Evolutionary conservation across 2,329 filamentous ascomycete genomes (phyloP), one percentile per base, ranked within the genome.

Genomic region (Pseudopyrenochaeta lycopersici): DNA sequence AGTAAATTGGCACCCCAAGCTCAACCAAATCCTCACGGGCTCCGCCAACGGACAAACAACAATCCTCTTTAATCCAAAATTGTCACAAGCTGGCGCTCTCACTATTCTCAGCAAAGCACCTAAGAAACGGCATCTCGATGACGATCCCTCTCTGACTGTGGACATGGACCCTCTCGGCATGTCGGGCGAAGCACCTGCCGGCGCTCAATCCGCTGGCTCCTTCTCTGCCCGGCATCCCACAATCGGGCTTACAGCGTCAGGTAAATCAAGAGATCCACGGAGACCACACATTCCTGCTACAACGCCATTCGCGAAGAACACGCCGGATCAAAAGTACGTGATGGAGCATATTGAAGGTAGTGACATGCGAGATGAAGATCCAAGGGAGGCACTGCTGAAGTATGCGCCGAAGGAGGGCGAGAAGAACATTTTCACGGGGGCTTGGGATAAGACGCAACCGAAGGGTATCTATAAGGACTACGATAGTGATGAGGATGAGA

Each of bases 21-120:
- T 99, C 70, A 98, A 99, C 73, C 95, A 99, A 72, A 97, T 99
- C 68, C 77, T 98, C 60, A 96, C 94, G 7, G 94, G 93, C 53
- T 97, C 94, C 40, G 92, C 92, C 46, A 97, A 97, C 70, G 88
- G 89, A 51, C 90, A 96, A 76, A 92, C 90, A 0, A 94, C 93
- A 68, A 85, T 98, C 36, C 88, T 99, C 42, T 99, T 95, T 80
- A 94, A 90, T 70, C 95, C 95, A 1, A 85, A 82, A n/a, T 88
- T 87, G 64, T 99, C 95, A 18, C 84, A 75, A 11, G 88, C 87
- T 56, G 95, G 95, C 53, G 95, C 93, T 3, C 88, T 92, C 49
- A 88, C 91, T 55, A 90, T 98, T 62, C 92, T 99, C 87, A 93
- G 90, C 57, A 91, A 92, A 68, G 92, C 92, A 0, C 93, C 95